Evolutionary conservation across 116 monocot species (phyloP).

Genomic region (Iris pallida): DNA sequence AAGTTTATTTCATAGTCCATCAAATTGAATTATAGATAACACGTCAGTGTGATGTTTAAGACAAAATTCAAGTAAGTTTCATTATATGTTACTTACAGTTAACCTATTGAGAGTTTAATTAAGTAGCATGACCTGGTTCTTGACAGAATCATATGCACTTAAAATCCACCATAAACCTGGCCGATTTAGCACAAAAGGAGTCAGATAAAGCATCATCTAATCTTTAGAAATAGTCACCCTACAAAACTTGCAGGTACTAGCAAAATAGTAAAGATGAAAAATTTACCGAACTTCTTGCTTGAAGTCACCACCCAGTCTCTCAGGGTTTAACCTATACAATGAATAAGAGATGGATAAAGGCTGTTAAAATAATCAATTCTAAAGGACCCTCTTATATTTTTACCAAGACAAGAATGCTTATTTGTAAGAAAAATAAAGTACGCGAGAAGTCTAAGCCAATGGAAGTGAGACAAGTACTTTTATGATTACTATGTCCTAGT

Average conservation of each 20-base stretch:
- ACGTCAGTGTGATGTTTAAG: background rate
- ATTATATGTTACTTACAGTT: slow-evolving; percentile 34
- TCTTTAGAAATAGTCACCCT: background rate
- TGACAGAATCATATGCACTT: slow-evolving; percentile 88
- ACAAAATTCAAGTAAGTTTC: background rate
- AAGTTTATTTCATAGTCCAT: background rate
- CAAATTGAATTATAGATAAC: background rate
- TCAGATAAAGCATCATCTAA: background rate
- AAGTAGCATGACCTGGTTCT: slow-evolving; percentile 65
- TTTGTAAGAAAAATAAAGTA: background rate
- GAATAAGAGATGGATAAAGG: background rate
- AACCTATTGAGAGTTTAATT: slow-evolving; percentile 55
- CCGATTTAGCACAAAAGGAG: slow-evolving; percentile 8
- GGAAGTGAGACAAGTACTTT: background rate
- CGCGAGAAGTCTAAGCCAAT: background rate
- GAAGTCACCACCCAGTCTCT: slow-evolving; percentile 74
- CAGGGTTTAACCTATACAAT: slow-evolving; percentile 71
- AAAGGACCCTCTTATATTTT: background rate
- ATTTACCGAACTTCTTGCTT: slow-evolving; percentile 76
- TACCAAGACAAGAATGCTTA: background rate
- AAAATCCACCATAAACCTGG: slow-evolving; percentile 95
- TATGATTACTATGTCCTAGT: too few relatives aligned
- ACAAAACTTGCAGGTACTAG: background rate
- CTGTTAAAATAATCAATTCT: background rate
- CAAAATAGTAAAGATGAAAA: background rate